Evolutionary conservation across 2,329 filamentous ascomycete species (phyloP), one percentile per base, ranked within the genome.

Genomic region (Epichloe coenophiala): DNA sequence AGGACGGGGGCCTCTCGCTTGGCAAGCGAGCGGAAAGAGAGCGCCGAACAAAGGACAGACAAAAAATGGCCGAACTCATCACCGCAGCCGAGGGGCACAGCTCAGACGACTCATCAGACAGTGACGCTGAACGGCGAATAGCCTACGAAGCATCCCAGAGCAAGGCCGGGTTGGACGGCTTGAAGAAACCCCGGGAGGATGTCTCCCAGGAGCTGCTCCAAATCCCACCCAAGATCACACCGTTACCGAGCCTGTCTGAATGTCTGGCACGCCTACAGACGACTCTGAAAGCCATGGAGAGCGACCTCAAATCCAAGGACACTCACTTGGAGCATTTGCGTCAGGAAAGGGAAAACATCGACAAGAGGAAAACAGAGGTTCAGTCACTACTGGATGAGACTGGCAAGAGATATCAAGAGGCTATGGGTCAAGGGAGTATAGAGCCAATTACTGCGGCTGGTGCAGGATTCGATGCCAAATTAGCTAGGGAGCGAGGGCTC

Each of bases 91-190:
- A 95, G 63, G 81, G 77, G 1, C 72, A 72, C 37, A 75, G 76
- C 8, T 78, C 77, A 2, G 80, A 80, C 7, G 81, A 76, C 6
- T 81, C 76, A 1, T 78, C 78, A n/a, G 86, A 91, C 50, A 83
- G 80, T 21, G 80, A 83, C 42, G 81, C 80, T 0, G 81, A 84
- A 62, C 77, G 84, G 15, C 81, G 83, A 51, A 87, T 84, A 2
- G 90, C 88, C 0, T 97, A 95, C 67, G 90, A 95, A 65, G 80
- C 82, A 11, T 84, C 87, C 4, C 91, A 97, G 69, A 90, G 87
- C 8, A 78, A 85, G 19, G 86, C 87, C 3, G 91, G 88, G n/a
- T 84, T 93, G 70, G 90, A 91, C 59, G 85, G 82, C 0, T 61
- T 85, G 21, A 75, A 72, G 60, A 74, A 73, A 59, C 71, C 63